Conservation (phyloP, 495 filamentous ascomycete genomes). For the Xylaria longipes region DNA sequence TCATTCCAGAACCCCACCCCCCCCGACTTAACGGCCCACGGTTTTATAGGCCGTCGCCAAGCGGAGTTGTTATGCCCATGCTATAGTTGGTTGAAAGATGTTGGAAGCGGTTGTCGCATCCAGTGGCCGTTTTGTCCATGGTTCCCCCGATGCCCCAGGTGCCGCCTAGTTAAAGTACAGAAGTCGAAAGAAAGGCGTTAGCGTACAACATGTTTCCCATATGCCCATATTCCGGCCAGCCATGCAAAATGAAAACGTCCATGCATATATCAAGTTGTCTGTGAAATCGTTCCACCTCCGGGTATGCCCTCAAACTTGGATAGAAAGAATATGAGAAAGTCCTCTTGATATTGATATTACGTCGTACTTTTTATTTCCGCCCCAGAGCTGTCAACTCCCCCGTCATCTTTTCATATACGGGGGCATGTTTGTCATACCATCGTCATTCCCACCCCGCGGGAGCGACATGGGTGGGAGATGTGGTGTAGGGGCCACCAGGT, state of each 20-base stretch:
- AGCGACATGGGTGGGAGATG: slow-evolving; percentile 53
- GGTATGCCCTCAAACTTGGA: slow-evolving; percentile 13
- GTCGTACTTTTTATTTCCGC: slow-evolving; percentile 1
- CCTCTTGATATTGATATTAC: slow-evolving; percentile 1
- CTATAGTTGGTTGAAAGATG: slow-evolving; percentile 6
- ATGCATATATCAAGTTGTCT: not conserved
- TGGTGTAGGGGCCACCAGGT: slow-evolving; percentile 34
- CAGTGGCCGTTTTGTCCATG: not conserved
- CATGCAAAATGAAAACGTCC: slow-evolving; percentile 20
- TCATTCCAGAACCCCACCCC: not conserved
- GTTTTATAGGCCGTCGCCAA: not conserved
- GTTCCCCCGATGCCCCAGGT: not conserved
- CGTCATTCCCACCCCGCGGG: slow-evolving; percentile 44
- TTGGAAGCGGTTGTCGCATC: not conserved
- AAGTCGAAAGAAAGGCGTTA: not conserved
- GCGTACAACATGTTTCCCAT: slow-evolving; percentile 22
- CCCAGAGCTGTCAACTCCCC: not conserved
- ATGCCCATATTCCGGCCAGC: slow-evolving; percentile 5
- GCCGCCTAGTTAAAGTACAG: slow-evolving; percentile 15
- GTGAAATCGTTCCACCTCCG: not conserved
- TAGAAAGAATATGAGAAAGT: not conserved
- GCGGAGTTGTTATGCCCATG: slow-evolving; percentile 1
- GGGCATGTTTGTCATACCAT: slow-evolving; percentile 45
- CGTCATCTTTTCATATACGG: slow-evolving; percentile 45
- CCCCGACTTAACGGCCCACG: not conserved